Conservation (phyloP, 257 asterid genomes). For the Solanum arcanum region DNA sequence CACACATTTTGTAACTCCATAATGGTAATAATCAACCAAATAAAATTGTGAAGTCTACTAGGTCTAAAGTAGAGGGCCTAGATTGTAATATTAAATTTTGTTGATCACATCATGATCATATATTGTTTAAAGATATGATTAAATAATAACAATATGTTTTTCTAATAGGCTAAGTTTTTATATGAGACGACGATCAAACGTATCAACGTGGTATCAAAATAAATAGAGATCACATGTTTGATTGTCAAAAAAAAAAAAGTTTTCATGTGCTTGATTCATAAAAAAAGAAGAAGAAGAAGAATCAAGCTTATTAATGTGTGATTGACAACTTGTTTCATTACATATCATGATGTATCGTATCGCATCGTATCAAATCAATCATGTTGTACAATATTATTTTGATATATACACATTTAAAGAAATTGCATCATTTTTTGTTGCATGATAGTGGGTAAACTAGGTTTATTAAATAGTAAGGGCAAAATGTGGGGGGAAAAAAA, state of each 20-base stretch:
- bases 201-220: not conserved
- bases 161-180: not conserved
- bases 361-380: not conserved
- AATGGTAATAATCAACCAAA: not conserved
- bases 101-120: not conserved
- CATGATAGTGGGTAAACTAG: not conserved
- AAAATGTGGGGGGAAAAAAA: not conserved
- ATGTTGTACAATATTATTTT: not conserved
- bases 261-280: not conserved
- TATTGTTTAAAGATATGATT: not conserved
- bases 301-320: not conserved
- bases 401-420: not conserved
- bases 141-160: not conserved
- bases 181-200: not conserved
- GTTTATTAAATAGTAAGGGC: not conserved
- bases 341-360: not conserved
- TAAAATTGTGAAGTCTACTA: not conserved
- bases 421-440: not conserved
- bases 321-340: not conserved
- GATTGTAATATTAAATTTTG: not conserved
- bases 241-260: not conserved
- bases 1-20: not conserved
- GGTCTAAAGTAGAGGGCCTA: not conserved
- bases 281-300: not conserved
- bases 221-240: not conserved